These are phyloP conservation scores for Tetracentron sinense DNA, from an alignment of 164 flowering plant genomes.

Conservation along the genomic window DNA sequence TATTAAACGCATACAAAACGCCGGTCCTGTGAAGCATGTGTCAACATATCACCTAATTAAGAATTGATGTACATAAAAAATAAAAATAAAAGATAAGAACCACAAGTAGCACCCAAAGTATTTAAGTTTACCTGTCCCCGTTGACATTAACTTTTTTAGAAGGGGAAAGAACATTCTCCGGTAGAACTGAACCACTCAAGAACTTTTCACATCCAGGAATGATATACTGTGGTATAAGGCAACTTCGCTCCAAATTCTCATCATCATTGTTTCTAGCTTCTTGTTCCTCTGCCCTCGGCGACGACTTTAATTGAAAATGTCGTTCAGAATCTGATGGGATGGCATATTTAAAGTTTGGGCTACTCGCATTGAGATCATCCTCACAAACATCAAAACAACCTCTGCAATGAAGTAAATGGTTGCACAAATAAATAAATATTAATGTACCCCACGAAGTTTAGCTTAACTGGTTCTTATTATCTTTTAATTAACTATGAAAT, in stretches of 20 bases:
- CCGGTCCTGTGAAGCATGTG: neutral
- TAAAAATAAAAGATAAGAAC: neutral
- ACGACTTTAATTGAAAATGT: slow-evolving; percentile 24
- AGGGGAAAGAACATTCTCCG: slow-evolving; percentile 50
- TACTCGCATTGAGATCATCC: slow-evolving; percentile 47
- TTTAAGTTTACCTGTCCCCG: slow-evolving; percentile 55
- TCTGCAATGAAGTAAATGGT: slow-evolving; percentile 33
- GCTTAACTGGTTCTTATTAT: too few relatives aligned
- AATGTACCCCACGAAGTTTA: too few relatives aligned
- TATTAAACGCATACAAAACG: neutral
- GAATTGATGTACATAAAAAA: neutral
- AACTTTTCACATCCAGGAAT: slow-evolving; percentile 36
- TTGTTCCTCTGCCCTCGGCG: slow-evolving; percentile 26
- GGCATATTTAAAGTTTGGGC: slow-evolving; percentile 39
- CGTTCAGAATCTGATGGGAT: slow-evolving; percentile 31
- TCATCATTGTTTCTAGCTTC: slow-evolving; percentile 36
- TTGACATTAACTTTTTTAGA: slow-evolving; percentile 40
- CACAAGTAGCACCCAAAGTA: neutral
- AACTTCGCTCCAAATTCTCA: slow-evolving; percentile 39
- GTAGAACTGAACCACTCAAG: slow-evolving; percentile 65
- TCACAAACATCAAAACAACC: slow-evolving; percentile 77
- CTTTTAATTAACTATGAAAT: neutral
- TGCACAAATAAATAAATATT: neutral
- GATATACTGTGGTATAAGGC: slow-evolving; percentile 33
- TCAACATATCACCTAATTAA: neutral